Conservation (phyloP, 768 basidiomycete genomes). For the Suillus luteus region DNA sequence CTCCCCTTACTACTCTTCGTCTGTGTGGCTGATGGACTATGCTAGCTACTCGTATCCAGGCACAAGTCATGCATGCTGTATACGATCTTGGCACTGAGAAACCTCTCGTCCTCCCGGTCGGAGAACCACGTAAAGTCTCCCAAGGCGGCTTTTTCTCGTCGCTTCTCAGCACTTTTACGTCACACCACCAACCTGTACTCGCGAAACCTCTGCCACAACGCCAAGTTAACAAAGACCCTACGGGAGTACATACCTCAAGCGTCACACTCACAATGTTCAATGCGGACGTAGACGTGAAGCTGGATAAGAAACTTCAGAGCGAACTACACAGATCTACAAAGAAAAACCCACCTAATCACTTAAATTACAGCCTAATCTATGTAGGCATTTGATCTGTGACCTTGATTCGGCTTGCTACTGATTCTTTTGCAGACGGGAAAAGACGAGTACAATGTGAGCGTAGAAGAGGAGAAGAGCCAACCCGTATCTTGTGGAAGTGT, state of each 20-base stretch:
- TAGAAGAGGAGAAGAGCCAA: slow-evolving; percentile 63
- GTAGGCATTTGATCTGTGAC: slow-evolving; percentile 40
- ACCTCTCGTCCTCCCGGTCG: slow-evolving; percentile 40
- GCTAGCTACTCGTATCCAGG: slow-evolving; percentile 73
- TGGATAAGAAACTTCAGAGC: slow-evolving; percentile 63
- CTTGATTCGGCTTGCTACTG: not conserved
- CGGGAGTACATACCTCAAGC: slow-evolving; percentile 24
- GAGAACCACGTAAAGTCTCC: slow-evolving; percentile 29
- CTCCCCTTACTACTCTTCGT: slow-evolving; percentile 8
- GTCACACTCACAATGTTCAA: slow-evolving; percentile 37
- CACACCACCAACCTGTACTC: slow-evolving; percentile 9
- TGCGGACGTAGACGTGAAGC: slow-evolving; percentile 53
- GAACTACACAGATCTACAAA: slow-evolving; percentile 92
- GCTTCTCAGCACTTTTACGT: slow-evolving; percentile 31
- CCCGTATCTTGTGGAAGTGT: slow-evolving; percentile 71
- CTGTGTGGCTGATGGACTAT: slow-evolving; percentile 10
- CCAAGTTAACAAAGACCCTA: slow-evolving; percentile 25
- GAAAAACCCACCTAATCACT: slow-evolving; percentile 81
- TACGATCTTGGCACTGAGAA: slow-evolving; percentile 68
- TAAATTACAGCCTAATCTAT: slow-evolving; percentile 86
- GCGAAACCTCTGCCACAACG: slow-evolving; percentile 12
- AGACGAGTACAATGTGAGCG: slow-evolving; percentile 75
- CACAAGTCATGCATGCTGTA: slow-evolving; percentile 80
- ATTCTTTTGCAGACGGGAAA: slow-evolving; percentile 64
- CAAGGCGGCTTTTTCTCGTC: slow-evolving; percentile 49